phyloP scores from a whole-genome alignment of 441 rosid genomes.

The Adansonia rubrostipa region DNA sequence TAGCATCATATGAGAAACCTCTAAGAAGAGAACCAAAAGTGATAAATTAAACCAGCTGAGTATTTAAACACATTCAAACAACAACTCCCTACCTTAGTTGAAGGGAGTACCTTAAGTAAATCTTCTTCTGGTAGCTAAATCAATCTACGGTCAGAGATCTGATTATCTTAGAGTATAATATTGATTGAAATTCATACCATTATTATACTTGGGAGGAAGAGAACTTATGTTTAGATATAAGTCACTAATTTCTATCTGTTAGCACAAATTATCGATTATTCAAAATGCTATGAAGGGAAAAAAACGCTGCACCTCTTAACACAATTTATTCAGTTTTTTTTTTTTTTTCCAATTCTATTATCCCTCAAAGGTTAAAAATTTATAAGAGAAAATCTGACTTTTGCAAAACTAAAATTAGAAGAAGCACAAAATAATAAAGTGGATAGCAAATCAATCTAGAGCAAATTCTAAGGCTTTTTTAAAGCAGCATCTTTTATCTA shows the following conservation, averaged over 20 bases:
- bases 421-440: background rate
- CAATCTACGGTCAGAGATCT: background rate
- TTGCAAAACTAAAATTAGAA: background rate
- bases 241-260: background rate
- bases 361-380: background rate
- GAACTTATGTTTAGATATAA: background rate
- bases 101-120: background rate
- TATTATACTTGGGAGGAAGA: background rate
- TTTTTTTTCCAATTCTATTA: background rate
- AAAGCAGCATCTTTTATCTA: slow-evolving; percentile 10
- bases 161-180: background rate
- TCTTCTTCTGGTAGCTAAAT: background rate
- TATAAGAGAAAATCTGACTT: background rate
- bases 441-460: background rate
- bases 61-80: background rate
- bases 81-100: background rate
- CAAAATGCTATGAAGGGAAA: background rate
- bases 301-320: background rate
- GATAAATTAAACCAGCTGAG: background rate
- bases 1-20: background rate
- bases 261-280: background rate
- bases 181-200: background rate
- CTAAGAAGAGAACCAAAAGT: background rate
- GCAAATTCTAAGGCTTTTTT: background rate
- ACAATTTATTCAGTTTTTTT: background rate